phyloP scores from a whole-genome alignment of 1,139 yeast species.

The Protomyces lactucae-debilis region DNA sequence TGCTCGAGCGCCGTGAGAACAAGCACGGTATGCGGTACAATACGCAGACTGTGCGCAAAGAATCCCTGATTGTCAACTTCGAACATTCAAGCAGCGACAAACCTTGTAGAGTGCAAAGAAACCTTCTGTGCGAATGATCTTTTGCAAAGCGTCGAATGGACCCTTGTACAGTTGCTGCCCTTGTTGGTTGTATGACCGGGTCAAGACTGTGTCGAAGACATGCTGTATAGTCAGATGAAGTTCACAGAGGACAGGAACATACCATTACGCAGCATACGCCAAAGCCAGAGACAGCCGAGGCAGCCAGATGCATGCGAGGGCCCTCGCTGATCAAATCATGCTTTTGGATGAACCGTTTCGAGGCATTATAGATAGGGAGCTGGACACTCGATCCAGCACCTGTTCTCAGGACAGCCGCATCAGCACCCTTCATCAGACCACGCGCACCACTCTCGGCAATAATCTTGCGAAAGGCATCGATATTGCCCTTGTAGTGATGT shows the following conservation, averaged over 20 bases:
- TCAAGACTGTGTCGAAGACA: constrained; percentile 80
- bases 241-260: constrained; percentile 29
- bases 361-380: constrained; percentile 80
- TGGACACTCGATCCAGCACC: constrained; percentile 96
- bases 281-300: constrained; percentile 77
- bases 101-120: constrained; percentile 71
- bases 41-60: constrained; percentile 82
- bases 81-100: background rate
- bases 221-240: background rate
- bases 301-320: constrained; percentile 62
- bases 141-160: constrained; percentile 79
- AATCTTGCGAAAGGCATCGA: constrained; percentile 63
- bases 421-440: constrained; percentile 86
- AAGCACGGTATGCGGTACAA: constrained; percentile 70
- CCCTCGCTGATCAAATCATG: constrained; percentile 57
- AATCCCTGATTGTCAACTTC: constrained; percentile 51
- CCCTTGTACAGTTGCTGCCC: constrained; percentile 73
- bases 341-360: constrained; percentile 55
- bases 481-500: constrained; percentile 68
- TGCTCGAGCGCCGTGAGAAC: constrained; percentile 23
- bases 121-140: constrained; percentile 83
- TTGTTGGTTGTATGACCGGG: constrained; percentile 90
- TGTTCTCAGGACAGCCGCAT: constrained; percentile 89
- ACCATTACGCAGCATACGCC: constrained; percentile 89
- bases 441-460: constrained; percentile 62